Evolutionary conservation across 2,329 filamentous ascomycete genomes (phyloP).

Genomic region (Neonectria neomacrospora): DNA sequence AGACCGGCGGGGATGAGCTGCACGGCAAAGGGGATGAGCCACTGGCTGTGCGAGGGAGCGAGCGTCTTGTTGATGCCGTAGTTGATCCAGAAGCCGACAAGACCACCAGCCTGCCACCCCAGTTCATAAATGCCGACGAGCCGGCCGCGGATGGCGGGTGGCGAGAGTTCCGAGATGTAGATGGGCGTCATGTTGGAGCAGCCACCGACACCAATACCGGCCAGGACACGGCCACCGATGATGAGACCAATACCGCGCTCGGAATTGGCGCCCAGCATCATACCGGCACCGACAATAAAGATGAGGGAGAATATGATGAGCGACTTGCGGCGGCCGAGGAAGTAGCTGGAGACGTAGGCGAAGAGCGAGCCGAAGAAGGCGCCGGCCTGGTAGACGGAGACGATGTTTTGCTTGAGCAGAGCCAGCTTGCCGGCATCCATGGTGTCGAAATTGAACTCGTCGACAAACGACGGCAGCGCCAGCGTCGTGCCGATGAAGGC

Average conservation of each 20-base stretch:
- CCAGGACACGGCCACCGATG: slow-evolving; percentile 70
- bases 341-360: slow-evolving; percentile 74
- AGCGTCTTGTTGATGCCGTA: slow-evolving; percentile 68
- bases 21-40: slow-evolving; percentile 73
- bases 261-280: slow-evolving; percentile 76
- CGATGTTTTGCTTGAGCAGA: slow-evolving; percentile 77
- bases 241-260: slow-evolving; percentile 72
- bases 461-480: slow-evolving; percentile 73
- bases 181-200: slow-evolving; percentile 72
- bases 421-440: slow-evolving; percentile 62
- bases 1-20: slow-evolving; percentile 75
- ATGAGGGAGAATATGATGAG: slow-evolving; percentile 70
- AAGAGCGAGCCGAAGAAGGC: slow-evolving; percentile 84
- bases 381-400: slow-evolving; percentile 83
- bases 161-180: slow-evolving; percentile 69
- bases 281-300: slow-evolving; percentile 76
- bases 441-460: slow-evolving; percentile 72
- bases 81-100: slow-evolving; percentile 74
- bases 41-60: slow-evolving; percentile 62
- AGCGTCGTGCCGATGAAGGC: slow-evolving; percentile 85
- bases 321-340: slow-evolving; percentile 72
- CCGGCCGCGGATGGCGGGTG: slow-evolving; percentile 71
- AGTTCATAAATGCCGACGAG: slow-evolving; percentile 76
- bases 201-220: slow-evolving; percentile 71
- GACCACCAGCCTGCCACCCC: slow-evolving; percentile 71